A percentile compares a stretch with the other conserved stretches of the same genome.
Evolutionary conservation across 2,329 filamentous ascomycete species (phyloP).

Genomic region (Fusarium sp.): DNA sequence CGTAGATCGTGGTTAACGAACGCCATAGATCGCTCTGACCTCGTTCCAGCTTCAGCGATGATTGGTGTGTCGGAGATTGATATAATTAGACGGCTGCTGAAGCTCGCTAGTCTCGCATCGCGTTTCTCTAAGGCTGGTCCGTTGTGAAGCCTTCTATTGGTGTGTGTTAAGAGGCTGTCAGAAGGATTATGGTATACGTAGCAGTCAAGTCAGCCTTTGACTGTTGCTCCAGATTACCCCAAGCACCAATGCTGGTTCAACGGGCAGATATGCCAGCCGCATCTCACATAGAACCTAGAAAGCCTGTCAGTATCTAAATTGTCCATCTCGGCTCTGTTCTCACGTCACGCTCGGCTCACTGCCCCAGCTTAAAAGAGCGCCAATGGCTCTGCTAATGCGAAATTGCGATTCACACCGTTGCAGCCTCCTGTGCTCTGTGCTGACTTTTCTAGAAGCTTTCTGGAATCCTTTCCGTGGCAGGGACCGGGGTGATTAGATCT

Average conservation of each 20-base stretch:
- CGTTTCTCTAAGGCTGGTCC: constrained; percentile 3
- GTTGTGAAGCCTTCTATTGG: constrained; percentile 7
- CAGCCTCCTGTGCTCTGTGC: constrained; percentile 28
- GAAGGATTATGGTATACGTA: constrained; percentile 5
- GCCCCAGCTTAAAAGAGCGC: constrained; percentile 26
- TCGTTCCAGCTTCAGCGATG: constrained; percentile 9
- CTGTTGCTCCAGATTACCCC: constrained; percentile 35
- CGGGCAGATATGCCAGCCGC: constrained; percentile 27
- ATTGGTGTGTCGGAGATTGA: constrained; percentile 17
- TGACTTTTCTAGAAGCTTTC: constrained; percentile 51
- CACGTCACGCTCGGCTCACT: constrained; percentile 36
- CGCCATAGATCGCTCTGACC: constrained; percentile 36
- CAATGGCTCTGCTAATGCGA: constrained; percentile 39
- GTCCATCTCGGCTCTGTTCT: constrained; percentile 27
- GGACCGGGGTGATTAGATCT: constrained; percentile 28
- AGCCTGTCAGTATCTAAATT: constrained; percentile 27
- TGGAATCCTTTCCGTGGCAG: constrained; percentile 43
- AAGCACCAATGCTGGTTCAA: constrained; percentile 31
- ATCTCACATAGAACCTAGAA: constrained; percentile 19
- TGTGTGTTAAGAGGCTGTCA: constrained; percentile 7
- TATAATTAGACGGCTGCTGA: constrained; percentile 12
- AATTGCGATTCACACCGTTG: constrained; percentile 43
- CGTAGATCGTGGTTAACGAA: constrained; percentile 22
- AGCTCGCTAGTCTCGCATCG: constrained; percentile 9
- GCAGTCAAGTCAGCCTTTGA: constrained; percentile 18